phyloP scores from a whole-genome alignment of 805 yeast genomes.

The Debaryomyces maramus region DNA sequence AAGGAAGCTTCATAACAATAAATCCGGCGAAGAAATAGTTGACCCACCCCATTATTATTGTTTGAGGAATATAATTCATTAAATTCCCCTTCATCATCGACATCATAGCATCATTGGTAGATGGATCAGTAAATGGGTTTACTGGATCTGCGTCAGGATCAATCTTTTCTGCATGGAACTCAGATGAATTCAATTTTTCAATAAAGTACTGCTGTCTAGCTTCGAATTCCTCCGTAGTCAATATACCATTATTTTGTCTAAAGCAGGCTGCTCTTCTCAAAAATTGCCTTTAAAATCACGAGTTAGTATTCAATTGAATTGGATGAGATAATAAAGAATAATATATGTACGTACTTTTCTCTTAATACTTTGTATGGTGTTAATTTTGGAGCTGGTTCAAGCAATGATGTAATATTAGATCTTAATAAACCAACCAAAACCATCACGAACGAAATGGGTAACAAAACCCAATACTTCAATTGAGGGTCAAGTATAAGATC shows the following conservation, averaged over 20 bases:
- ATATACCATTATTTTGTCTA: constrained; percentile 50
- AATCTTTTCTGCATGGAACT: constrained; percentile 53
- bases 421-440: constrained; percentile 80
- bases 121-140: constrained; percentile 72
- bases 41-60: constrained; percentile 94
- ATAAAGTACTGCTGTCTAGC: constrained; percentile 50
- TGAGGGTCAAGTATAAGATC: constrained; percentile 69
- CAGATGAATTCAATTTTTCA: constrained; percentile 50
- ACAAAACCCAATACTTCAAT: constrained; percentile 82
- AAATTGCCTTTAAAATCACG: constrained; percentile 48
- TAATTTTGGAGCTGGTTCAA: constrained; percentile 58
- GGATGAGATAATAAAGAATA: too few species aligned
- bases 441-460: constrained; percentile 90
- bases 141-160: constrained; percentile 38
- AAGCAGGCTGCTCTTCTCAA: constrained; percentile 60
- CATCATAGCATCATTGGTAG: constrained; percentile 68
- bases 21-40: constrained; percentile 91
- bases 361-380: constrained; percentile 48
- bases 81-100: constrained; percentile 78
- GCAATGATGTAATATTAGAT: constrained; percentile 60
- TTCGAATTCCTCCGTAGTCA: constrained; percentile 53
- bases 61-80: constrained; percentile 86
- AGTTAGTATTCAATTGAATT: constrained; percentile 13
- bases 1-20: constrained; percentile 76
- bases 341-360: constrained; percentile 30